Percentiles rank a stretch among this genome's conserved stretches.
These are phyloP conservation scores for Diplodia mutila DNA, from an alignment of 2,329 filamentous ascomycete genomes.

Conservation along the genomic window DNA sequence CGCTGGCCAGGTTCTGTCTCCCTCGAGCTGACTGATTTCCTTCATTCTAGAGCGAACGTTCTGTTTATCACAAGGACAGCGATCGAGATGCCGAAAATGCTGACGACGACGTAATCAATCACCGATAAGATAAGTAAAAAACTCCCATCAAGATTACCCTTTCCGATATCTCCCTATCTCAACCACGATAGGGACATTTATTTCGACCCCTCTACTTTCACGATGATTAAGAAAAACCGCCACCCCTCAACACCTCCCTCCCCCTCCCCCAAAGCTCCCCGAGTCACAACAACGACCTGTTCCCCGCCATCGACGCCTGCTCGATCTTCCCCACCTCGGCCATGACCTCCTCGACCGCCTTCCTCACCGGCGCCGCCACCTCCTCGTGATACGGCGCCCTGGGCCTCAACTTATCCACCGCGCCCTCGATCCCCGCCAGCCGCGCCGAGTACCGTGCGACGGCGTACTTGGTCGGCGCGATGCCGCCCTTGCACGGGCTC, in stretches of 20 bases:
- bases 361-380: constrained; percentile 29
- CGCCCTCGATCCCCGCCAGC: constrained; percentile 58
- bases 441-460: constrained; percentile 65
- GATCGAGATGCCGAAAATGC: no score
- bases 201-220: no score
- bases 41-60: neutral
- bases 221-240: neutral
- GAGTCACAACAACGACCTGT: neutral
- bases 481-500: no score
- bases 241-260: no score
- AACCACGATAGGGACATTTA: no score
- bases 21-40: no score
- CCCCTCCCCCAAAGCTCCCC: no score
- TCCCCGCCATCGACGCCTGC: neutral
- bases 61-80: neutral
- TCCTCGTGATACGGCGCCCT: constrained; percentile 61
- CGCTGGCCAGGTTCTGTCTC: neutral
- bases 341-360: constrained; percentile 2
- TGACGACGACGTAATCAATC: neutral
- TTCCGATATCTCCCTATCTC: neutral
- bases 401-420: constrained; percentile 62
- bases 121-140: neutral
- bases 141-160: neutral
- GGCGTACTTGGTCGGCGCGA: constrained; percentile 70
- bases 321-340: constrained; percentile 9